Conservation (phyloP, 2,329 filamentous ascomycete genomes). For the Cladophialophora carrionii region DNA sequence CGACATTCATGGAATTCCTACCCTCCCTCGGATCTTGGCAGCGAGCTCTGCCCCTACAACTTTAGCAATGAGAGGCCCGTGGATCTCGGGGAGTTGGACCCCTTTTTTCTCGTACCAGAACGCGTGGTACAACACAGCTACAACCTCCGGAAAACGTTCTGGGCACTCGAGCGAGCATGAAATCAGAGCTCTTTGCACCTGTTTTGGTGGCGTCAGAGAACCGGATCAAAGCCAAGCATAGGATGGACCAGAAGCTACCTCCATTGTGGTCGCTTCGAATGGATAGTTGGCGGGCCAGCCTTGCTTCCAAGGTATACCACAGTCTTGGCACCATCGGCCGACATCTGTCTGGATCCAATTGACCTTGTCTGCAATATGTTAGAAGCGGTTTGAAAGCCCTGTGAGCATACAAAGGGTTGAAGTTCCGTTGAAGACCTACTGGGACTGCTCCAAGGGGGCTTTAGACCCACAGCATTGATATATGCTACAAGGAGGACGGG, state of each 20-base stretch:
- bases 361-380: constrained; percentile 56
- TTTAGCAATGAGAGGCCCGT: constrained; percentile 44
- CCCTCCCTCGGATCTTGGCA: constrained; percentile 46
- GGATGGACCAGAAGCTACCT: constrained; percentile 39
- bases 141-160: constrained; percentile 45
- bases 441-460: constrained; percentile 58
- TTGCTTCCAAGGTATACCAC: constrained; percentile 58
- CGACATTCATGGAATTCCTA: constrained; percentile 41
- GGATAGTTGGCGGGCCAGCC: constrained; percentile 62
- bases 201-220: constrained; percentile 43
- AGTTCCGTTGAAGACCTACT: constrained; percentile 16
- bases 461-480: constrained; percentile 60
- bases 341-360: constrained; percentile 60
- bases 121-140: constrained; percentile 55
- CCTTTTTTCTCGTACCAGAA: constrained; percentile 53
- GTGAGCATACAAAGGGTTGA: not conserved
- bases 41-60: constrained; percentile 52
- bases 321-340: constrained; percentile 56
- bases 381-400: not conserved
- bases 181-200: constrained; percentile 56
- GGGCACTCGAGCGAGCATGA: constrained; percentile 51
- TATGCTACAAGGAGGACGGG: constrained; percentile 64
- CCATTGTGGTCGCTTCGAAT: constrained; percentile 50
- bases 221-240: not conserved
- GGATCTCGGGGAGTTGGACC: constrained; percentile 41